phyloP scores from a whole-genome alignment of 2,329 filamentous ascomycete species.

The Apiospora phragmitis region DNA sequence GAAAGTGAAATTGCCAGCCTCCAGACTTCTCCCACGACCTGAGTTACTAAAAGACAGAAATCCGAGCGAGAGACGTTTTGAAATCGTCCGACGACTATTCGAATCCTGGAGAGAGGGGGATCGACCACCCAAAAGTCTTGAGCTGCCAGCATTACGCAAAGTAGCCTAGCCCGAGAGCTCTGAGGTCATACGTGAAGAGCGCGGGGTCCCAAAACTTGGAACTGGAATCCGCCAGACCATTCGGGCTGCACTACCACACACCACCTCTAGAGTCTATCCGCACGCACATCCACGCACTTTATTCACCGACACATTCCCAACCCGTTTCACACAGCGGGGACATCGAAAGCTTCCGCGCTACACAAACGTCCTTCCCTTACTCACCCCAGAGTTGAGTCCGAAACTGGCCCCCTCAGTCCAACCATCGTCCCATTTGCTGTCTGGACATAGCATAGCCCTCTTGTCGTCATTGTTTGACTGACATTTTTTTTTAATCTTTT shows the following conservation, averaged over 20 bases:
- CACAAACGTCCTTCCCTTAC: not conserved
- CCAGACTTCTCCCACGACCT: not conserved
- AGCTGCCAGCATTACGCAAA: conserved; percentile 11
- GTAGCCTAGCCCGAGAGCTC: conserved; percentile 4
- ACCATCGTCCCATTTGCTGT: not conserved
- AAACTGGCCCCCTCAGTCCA: not conserved
- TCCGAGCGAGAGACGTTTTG: not conserved
- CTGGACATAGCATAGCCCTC: conserved; percentile 6
- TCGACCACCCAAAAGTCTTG: conserved; percentile 2
- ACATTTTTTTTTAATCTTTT: not conserved
- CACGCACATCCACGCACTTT: not conserved
- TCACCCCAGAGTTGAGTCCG: not conserved
- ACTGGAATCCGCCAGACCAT: not conserved
- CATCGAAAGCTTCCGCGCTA: not conserved
- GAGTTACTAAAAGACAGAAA: not conserved
- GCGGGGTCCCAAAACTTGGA: conserved; percentile 15
- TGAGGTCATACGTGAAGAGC: conserved; percentile 18
- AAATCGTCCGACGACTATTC: not conserved
- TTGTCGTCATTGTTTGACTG: conserved; percentile 10
- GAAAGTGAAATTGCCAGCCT: conserved; percentile 8
- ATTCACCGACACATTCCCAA: conserved; percentile 6
- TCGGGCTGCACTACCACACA: not conserved
- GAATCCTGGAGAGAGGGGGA: not conserved
- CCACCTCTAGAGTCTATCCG: not conserved
- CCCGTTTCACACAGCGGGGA: not conserved